phyloP scores from a whole-genome alignment of 805 yeast species.

The Metschnikowia drakensbergensis region DNA sequence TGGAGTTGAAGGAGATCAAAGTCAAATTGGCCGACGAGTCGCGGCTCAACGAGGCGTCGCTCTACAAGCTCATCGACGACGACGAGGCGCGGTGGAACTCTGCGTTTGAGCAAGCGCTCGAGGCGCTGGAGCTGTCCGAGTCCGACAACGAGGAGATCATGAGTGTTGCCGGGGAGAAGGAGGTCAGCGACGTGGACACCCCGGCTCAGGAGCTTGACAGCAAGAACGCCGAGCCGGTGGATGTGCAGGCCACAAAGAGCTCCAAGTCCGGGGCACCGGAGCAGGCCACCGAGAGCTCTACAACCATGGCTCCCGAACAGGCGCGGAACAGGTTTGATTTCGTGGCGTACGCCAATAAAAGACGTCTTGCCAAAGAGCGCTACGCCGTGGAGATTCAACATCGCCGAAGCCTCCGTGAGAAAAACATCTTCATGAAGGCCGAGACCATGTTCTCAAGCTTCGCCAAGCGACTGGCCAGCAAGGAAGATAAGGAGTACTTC shows the following conservation, averaged over 20 bases:
- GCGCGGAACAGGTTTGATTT: constrained; percentile 44
- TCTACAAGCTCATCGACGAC: constrained; percentile 53
- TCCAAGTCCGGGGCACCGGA: too few species aligned
- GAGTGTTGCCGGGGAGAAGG: constrained; percentile 16
- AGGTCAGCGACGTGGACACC: constrained; percentile 6
- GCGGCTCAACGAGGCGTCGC: constrained; percentile 71
- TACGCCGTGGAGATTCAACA: constrained; percentile 21
- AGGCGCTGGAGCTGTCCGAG: constrained; percentile 16
- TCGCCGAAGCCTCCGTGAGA: constrained; percentile 21
- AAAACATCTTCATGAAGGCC: constrained; percentile 35
- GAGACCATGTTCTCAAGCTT: constrained; percentile 38
- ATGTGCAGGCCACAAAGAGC: not conserved
- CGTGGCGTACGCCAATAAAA: constrained; percentile 50
- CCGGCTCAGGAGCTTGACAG: not conserved
- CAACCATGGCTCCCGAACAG: not conserved
- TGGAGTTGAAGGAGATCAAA: constrained; percentile 69
- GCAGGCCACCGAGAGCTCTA: too few species aligned
- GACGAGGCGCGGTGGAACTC: constrained; percentile 30
- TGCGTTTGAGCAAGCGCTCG: constrained; percentile 26
- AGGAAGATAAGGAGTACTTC: constrained; percentile 23
- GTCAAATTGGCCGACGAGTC: constrained; percentile 78
- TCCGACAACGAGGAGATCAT: constrained; percentile 21
- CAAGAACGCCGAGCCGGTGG: not conserved
- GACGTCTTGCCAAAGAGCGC: constrained; percentile 37
- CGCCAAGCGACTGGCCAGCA: constrained; percentile 23